Evolutionary conservation across 257 asterid species (phyloP).

Genomic region (Fraxinus excelsior): DNA sequence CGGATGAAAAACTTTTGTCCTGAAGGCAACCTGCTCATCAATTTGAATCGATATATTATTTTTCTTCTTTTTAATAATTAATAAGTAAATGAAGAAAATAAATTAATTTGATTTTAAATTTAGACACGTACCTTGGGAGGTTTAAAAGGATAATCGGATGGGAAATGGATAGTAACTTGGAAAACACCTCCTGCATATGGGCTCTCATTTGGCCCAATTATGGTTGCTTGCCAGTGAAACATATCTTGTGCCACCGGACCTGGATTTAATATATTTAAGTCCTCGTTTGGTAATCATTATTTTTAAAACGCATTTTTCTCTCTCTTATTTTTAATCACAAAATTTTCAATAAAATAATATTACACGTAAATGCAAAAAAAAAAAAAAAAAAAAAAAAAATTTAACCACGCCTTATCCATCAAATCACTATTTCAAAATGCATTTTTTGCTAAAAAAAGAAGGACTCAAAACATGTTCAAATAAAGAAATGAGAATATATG

Average conservation of each 20-base stretch:
- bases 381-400: too few species aligned
- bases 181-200: conserved; percentile 89
- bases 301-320: too few species aligned
- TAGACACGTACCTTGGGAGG: conserved; percentile 69
- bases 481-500: neutral
- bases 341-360: too few species aligned
- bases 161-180: conserved; percentile 86
- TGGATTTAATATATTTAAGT: conserved; percentile 15
- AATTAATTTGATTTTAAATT: neutral
- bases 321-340: too few species aligned
- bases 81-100: neutral
- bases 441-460: too few species aligned
- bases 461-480: too few species aligned
- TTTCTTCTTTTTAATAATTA: neutral
- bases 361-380: too few species aligned
- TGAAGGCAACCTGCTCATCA: conserved; percentile 69
- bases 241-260: conserved; percentile 86
- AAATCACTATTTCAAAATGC: too few species aligned
- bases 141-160: conserved; percentile 88
- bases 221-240: conserved; percentile 95
- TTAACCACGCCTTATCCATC: too few species aligned
- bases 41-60: neutral
- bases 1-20: conserved; percentile 90
- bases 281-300: too few species aligned
- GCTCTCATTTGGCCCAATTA: conserved; percentile 86